Evolutionary conservation across 2,329 filamentous ascomycete genomes (phyloP), one percentile per base, ranked within the genome.

Genomic region (Colletotrichum somersetense): DNA sequence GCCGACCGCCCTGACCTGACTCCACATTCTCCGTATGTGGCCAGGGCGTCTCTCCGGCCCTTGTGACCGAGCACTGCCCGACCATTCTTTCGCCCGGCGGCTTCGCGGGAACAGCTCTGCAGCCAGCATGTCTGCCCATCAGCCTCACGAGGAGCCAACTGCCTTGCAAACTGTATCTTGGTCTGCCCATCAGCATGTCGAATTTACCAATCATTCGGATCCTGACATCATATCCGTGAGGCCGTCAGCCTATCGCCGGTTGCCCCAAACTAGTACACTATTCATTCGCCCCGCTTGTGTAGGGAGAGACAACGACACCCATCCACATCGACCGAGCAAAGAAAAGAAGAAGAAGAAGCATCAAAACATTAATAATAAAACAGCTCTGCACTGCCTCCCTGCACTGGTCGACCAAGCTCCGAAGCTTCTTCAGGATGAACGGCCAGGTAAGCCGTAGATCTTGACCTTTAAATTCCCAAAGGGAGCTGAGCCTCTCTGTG

Each of bases 11-110:
- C 12, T 50, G 59, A 26, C 26, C 26, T 26, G 3, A 42, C 18
- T 46, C 66, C 66, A 70, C 61, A 61, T 30, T 42, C 50, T 35
- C 61, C 66, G 70, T 48, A 59, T 23, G 38, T 69, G 69, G 65
- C 33, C 44, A 42, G 62, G 70, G 70, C 66, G 70, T 61, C 61
- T 57, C 48, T 14, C 55, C 66, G 61, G 66, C 66, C 65, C 70
- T 53, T 66, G 59, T 72, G 70, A 70, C 59, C 55, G 53, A 66
- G 55, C 66, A 72, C 66, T 65, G 70, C 70, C 70, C 35, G 33
- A 26, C 66, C 48, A 59, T 38, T 61, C 26, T 64, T 59, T 72
- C 69, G 66, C 69, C 69, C 66, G 69, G 67, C 59, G 53, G 42
- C 64, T 62, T 67, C 10, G 46, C 20, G 12, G 26, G 35, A 3